These are phyloP conservation scores for Aphanocladium album DNA, from an alignment of 2,329 filamentous ascomycete species.

Conservation along the genomic window DNA sequence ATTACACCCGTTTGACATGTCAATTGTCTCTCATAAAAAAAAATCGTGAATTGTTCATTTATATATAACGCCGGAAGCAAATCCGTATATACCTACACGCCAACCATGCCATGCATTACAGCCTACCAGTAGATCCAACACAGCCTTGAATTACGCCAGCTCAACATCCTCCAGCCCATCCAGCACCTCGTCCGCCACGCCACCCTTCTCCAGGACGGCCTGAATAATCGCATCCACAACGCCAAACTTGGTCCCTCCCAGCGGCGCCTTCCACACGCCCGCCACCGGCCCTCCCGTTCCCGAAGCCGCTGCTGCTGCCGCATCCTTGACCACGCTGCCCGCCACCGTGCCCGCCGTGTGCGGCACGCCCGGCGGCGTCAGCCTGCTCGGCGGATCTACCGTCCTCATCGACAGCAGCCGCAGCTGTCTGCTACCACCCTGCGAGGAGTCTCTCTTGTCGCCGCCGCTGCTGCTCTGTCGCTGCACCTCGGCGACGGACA, in stretches of 20 bases:
- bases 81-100: neutral
- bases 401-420: slow-evolving; percentile 65
- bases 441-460: slow-evolving; percentile 28
- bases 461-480: slow-evolving; percentile 15
- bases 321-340: slow-evolving; percentile 29
- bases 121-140: no score
- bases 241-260: slow-evolving; percentile 74
- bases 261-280: slow-evolving; percentile 79
- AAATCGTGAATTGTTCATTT: neutral
- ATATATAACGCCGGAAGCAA: neutral
- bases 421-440: slow-evolving; percentile 44
- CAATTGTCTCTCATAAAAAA: no score
- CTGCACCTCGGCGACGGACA: slow-evolving; percentile 61
- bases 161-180: slow-evolving; percentile 74
- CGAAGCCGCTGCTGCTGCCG: slow-evolving; percentile 39
- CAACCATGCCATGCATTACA: neutral
- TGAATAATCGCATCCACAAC: slow-evolving; percentile 71
- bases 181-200: slow-evolving; percentile 82
- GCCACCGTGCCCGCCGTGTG: slow-evolving; percentile 57
- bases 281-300: slow-evolving; percentile 49
- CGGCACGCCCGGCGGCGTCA: slow-evolving; percentile 66
- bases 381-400: slow-evolving; percentile 67
- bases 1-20: no score
- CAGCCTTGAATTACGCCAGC: slow-evolving; percentile 41
- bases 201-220: slow-evolving; percentile 68